Evolutionary conservation across 768 basidiomycete genomes (phyloP), one percentile per base, ranked within the genome.

Genomic region (Hortiboletus flavorubellus): DNA sequence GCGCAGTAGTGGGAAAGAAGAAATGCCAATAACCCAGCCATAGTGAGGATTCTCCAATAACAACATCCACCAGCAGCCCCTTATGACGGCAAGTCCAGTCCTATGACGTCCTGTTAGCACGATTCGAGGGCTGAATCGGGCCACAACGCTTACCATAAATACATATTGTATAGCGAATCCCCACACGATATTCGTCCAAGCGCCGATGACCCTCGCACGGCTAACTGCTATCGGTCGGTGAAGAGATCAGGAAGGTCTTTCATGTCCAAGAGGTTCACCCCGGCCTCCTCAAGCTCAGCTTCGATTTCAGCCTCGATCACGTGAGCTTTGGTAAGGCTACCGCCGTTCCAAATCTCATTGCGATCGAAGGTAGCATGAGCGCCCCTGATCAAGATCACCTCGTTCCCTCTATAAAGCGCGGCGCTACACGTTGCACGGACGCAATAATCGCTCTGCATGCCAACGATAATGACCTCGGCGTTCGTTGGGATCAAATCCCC

Each of bases 361-460:
- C 85, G 73, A 73, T 87, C 84, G 68, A 81, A 78, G 58, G 87
- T 87, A 49, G 80, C 85, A 70, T 89, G 87, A 48, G 85, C 83
- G 8, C 79, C 86, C 45, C 70, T 71, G 46, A 88, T 82, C 62
- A 88, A 62, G 29, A 87, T 66, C 14, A 89, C 85, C 55, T 79
- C 79, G 66, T 88, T 87, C 49, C 86, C 87, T 55, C 85, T 74
- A 39, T 68, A 77, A 34, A 87, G 72, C 11, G 85, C 86, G 4
- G 82, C 79, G 44, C 73, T 77, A 67, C 85, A 86, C n/a, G 86
- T 80, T 54, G 72, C 72, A 37, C 73, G 71, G 8, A 85, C 73
- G 41, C 82, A 81, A 55, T 81, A 86, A 69, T 88, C 86, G 61
- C 83, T 85, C 68, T 85, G 83, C 66, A 86, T 78, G 14, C 87